These are phyloP conservation scores for Ochromonas danica DNA, from an alignment of 108 stramenopile genomes.

Conservation along the genomic window DNA sequence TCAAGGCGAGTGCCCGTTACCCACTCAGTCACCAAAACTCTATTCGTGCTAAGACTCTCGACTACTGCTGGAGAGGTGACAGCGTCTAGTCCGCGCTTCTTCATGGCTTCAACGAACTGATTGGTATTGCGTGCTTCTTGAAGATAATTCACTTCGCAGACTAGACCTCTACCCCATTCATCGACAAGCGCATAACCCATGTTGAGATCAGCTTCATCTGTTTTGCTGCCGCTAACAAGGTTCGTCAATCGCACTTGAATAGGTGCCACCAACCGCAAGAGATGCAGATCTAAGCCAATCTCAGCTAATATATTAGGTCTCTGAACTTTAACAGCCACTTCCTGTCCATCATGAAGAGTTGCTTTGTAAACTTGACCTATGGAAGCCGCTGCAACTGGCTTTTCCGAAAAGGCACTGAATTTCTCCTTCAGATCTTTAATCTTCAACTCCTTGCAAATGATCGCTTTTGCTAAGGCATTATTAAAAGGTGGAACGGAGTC, in stretches of 20 bases:
- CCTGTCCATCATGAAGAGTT: slow-evolving; percentile 46
- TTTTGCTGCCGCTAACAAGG: slow-evolving; percentile 61
- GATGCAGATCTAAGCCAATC: slow-evolving; percentile 92
- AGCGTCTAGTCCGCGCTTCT: slow-evolving; percentile 5
- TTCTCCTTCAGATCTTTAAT: slow-evolving; percentile 58
- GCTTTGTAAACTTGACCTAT: slow-evolving; percentile 88
- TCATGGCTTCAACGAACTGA: slow-evolving; percentile 57
- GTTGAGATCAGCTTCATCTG: slow-evolving; percentile 56
- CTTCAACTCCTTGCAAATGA: slow-evolving; percentile 70
- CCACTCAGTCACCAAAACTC: slow-evolving; percentile 84
- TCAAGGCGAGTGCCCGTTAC: slow-evolving; percentile 85
- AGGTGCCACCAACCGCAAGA: slow-evolving; percentile 74
- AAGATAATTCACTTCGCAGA: slow-evolving; percentile 89
- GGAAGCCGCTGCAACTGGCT: slow-evolving; percentile 83
- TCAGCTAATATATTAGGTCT: slow-evolving; percentile 83
- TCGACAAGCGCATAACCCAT: slow-evolving; percentile 62
- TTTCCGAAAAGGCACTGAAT: slow-evolving; percentile 41
- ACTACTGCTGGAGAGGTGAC: neutral
- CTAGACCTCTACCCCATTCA: slow-evolving; percentile 85
- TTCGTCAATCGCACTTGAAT: slow-evolving; percentile 73
- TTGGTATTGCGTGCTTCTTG: slow-evolving; percentile 75
- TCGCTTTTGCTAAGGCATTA: slow-evolving; percentile 56
- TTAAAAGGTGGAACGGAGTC: slow-evolving; percentile 79
- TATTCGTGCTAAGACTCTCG: neutral
- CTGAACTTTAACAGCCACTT: slow-evolving; percentile 93